These are phyloP conservation scores for Penicillium argentinense DNA, from an alignment of 495 filamentous ascomycete genomes.

Conservation along the genomic window DNA sequence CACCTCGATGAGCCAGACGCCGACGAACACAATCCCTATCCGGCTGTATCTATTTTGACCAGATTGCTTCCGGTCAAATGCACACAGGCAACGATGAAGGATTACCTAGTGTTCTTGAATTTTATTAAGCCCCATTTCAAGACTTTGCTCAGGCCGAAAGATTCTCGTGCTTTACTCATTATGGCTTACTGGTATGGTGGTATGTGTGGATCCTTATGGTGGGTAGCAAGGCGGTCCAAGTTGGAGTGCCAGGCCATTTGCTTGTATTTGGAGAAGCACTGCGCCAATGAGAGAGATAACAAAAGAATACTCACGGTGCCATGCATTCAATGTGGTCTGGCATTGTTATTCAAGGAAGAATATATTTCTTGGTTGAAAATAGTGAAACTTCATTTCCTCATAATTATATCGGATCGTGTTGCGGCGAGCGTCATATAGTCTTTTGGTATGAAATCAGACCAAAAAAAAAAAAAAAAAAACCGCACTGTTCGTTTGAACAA, in stretches of 20 bases:
- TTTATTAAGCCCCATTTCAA: constrained; percentile 18
- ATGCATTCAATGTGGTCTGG: background rate
- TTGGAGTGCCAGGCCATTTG: constrained; percentile 45
- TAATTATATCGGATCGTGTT: no score
- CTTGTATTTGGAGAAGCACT: constrained; percentile 27
- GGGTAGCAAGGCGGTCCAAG: constrained; percentile 29
- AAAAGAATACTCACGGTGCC: constrained; percentile 10
- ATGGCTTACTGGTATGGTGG: constrained; percentile 40
- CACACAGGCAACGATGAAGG: constrained; percentile 5
- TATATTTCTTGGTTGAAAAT: no score
- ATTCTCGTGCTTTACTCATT: constrained; percentile 38
- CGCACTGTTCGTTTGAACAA: no score
- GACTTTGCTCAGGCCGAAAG: constrained; percentile 27
- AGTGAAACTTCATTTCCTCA: no score
- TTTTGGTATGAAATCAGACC: no score
- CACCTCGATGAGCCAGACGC: background rate
- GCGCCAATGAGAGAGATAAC: constrained; percentile 7
- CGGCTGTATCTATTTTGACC: constrained; percentile 25
- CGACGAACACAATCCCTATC: constrained; percentile 29
- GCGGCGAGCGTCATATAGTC: no score
- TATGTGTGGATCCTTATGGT: constrained; percentile 29
- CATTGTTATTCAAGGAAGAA: background rate
- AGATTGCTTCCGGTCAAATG: constrained; percentile 11
- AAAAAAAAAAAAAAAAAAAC: no score
- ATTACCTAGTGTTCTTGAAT: constrained; percentile 20